These are phyloP conservation scores for Vanderwaltozyma polyspora DNA, from an alignment of 805 yeast genomes.

Conservation along the genomic window DNA sequence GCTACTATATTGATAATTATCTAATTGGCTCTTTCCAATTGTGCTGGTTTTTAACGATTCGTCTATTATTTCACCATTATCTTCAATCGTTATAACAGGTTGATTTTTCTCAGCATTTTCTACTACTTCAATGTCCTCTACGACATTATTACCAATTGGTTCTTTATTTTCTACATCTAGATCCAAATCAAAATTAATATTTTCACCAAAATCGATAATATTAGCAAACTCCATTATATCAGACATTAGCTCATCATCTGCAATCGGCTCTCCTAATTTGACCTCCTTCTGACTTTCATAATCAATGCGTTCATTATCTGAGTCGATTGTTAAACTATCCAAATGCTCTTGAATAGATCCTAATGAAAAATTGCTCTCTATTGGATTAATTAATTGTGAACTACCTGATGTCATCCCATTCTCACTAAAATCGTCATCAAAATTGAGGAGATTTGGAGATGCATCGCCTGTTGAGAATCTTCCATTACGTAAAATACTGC, in stretches of 20 bases:
- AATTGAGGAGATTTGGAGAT: background rate
- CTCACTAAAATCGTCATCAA: background rate
- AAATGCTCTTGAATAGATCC: constrained; percentile 22
- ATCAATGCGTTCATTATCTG: constrained; percentile 8
- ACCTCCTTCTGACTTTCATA: background rate
- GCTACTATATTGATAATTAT: too few relatives aligned
- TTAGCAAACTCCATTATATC: constrained; percentile 37
- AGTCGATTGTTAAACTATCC: constrained; percentile 14
- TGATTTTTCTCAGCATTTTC: too few relatives aligned
- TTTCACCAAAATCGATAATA: constrained; percentile 37
- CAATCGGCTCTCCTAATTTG: background rate
- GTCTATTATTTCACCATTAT: too few relatives aligned
- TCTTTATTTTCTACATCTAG: constrained; percentile 5
- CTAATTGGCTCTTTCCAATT: too few relatives aligned
- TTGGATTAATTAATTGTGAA: background rate
- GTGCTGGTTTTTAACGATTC: too few relatives aligned
- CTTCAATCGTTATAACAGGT: too few relatives aligned
- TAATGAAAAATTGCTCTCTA: constrained; percentile 10
- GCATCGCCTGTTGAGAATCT: constrained; percentile 23
- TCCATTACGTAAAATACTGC: constrained; percentile 28
- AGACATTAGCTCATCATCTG: constrained; percentile 28
- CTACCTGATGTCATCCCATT: background rate
- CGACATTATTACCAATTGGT: background rate
- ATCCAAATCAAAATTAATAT: constrained; percentile 28
- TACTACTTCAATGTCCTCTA: background rate